These are phyloP conservation scores for Linum usitatissimum DNA, from an alignment of 345 rosid genomes.

Conservation along the genomic window DNA sequence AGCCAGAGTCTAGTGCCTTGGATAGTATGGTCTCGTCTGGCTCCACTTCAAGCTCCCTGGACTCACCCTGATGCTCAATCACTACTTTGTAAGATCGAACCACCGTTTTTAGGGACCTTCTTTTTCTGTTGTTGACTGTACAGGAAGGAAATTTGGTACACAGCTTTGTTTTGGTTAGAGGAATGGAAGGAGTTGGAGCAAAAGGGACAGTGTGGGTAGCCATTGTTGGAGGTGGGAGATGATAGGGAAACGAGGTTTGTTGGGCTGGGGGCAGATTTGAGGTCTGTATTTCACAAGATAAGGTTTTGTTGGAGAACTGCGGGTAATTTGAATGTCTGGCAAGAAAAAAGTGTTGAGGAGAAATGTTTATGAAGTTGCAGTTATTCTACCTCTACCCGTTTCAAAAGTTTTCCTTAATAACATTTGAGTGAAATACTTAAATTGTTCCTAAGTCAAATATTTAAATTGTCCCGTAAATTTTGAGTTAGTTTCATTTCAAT, in stretches of 20 bases:
- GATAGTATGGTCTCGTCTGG: conserved; percentile 73
- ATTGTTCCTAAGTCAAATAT: too few relatives aligned
- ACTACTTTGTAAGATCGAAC: conserved; percentile 55
- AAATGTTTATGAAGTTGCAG: too few relatives aligned
- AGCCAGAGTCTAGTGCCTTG: conserved; percentile 69
- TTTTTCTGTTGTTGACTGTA: conserved; percentile 11
- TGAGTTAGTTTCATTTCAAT: too few relatives aligned
- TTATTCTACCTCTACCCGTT: too few relatives aligned
- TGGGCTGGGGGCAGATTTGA: neutral
- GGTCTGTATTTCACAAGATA: neutral
- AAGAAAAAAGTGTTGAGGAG: too few relatives aligned
- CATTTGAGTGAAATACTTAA: too few relatives aligned
- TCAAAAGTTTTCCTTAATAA: too few relatives aligned
- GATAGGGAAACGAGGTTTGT: conserved; percentile 1
- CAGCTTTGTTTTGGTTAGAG: conserved; percentile 31
- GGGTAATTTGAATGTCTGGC: too few relatives aligned
- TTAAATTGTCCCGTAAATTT: too few relatives aligned
- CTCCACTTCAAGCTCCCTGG: conserved; percentile 73
- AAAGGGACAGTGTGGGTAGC: conserved; percentile 39
- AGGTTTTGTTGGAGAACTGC: neutral
- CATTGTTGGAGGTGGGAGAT: conserved; percentile 26
- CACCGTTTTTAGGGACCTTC: conserved; percentile 15
- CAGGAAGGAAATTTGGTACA: conserved; percentile 20
- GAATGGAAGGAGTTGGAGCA: conserved; percentile 33
- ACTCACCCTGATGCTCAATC: conserved; percentile 58